Percentiles rank a stretch among this genome's conserved stretches.
These are phyloP conservation scores for Chenopodium formosanum DNA, from an alignment of 148 eudicot genomes.

Conservation along the genomic window DNA sequence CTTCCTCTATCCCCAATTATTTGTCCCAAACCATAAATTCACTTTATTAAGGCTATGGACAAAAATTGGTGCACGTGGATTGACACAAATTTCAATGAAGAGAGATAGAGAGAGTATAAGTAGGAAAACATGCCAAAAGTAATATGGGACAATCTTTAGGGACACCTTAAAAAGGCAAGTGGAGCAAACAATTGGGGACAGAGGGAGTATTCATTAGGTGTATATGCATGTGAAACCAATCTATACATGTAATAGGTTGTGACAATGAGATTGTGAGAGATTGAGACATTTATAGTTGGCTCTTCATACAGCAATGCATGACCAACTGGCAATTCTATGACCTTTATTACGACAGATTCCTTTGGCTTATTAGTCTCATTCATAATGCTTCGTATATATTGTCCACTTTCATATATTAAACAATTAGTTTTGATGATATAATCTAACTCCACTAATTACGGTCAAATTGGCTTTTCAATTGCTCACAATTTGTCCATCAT, in stretches of 20 bases:
- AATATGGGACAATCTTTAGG: too few relatives aligned
- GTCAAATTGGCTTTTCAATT: background rate
- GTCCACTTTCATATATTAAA: background rate
- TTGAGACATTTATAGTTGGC: background rate
- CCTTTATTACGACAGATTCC: conserved; percentile 2
- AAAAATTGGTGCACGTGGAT: too few relatives aligned
- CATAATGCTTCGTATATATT: background rate
- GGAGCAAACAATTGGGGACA: too few relatives aligned
- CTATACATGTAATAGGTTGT: background rate
- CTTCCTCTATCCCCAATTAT: too few relatives aligned
- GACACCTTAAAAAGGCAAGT: too few relatives aligned
- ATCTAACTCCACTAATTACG: background rate
- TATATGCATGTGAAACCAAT: background rate
- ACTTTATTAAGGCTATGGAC: too few relatives aligned
- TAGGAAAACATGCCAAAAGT: too few relatives aligned
- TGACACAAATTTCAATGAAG: too few relatives aligned
- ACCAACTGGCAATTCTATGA: background rate
- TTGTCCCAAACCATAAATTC: too few relatives aligned
- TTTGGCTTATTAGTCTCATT: background rate
- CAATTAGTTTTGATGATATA: background rate
- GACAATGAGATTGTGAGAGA: background rate
- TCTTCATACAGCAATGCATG: background rate
- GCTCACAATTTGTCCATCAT: background rate
- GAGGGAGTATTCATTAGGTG: background rate
- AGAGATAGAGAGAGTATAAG: too few relatives aligned